Conservation (phyloP, 768 basidiomycete genomes). For the Cyclocybe aegerita region DNA sequence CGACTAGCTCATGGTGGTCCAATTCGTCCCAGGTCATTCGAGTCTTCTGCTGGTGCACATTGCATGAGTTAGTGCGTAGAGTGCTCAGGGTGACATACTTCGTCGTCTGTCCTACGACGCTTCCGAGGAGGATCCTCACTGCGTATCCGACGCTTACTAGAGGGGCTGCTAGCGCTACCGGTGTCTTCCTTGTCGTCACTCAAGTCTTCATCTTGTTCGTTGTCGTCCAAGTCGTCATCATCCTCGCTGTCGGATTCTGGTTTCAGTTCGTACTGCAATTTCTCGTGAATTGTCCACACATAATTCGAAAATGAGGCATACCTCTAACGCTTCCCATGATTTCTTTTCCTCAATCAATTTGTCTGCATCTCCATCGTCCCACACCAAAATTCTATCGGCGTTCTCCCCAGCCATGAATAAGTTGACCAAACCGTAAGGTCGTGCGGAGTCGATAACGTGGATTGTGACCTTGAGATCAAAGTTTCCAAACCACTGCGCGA, state of each 20-base stretch:
- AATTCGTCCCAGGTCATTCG: slow-evolving; percentile 74
- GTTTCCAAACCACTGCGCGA: slow-evolving; percentile 73
- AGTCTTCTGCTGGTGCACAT: slow-evolving; percentile 38
- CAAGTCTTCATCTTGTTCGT: slow-evolving; percentile 45
- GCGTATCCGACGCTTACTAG: slow-evolving; percentile 52
- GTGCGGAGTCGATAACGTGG: slow-evolving; percentile 92
- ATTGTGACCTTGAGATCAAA: slow-evolving; percentile 63
- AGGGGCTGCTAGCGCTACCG: slow-evolving; percentile 18
- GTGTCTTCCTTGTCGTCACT: slow-evolving; percentile 40
- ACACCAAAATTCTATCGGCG: slow-evolving; percentile 77
- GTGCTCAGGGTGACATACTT: slow-evolving; percentile 26
- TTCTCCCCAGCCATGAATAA: slow-evolving; percentile 73
- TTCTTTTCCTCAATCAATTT: slow-evolving; percentile 67
- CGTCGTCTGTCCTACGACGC: slow-evolving; percentile 54
- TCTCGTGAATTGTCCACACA: slow-evolving; percentile 4
- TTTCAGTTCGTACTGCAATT: slow-evolving; percentile 71
- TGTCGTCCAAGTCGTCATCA: slow-evolving; percentile 44
- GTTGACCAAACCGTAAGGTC: slow-evolving; percentile 87
- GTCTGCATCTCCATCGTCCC: slow-evolving; percentile 88
- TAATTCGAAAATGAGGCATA: slow-evolving; percentile 33
- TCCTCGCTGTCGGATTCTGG: slow-evolving; percentile 66
- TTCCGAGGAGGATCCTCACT: slow-evolving; percentile 48
- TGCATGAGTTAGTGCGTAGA: slow-evolving; percentile 6
- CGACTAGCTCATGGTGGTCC: slow-evolving; percentile 53
- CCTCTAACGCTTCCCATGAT: slow-evolving; percentile 85